Conservation (phyloP, 2,329 filamentous ascomycete genomes). For the Neoscytalidium dimidiatum region DNA sequence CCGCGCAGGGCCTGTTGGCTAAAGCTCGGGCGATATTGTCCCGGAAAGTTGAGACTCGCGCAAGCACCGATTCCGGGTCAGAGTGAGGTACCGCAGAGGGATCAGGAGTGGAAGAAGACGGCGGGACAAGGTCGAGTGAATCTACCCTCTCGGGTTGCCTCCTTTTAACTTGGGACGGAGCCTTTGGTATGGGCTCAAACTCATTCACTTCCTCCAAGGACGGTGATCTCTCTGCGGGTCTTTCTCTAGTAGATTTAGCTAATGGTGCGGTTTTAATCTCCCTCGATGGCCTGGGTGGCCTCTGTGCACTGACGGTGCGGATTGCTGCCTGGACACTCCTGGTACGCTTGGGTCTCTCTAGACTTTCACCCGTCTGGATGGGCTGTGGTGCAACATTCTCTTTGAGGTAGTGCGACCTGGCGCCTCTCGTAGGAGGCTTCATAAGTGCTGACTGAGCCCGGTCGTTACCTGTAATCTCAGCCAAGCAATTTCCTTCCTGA, state of each 20-base stretch:
- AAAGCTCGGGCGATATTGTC: conserved; percentile 50
- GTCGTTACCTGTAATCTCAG: conserved; percentile 51
- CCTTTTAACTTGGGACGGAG: background rate
- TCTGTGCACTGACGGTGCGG: conserved; percentile 16
- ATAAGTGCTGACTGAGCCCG: conserved; percentile 22
- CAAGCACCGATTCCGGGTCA: conserved; percentile 48
- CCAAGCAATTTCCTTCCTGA: conserved; percentile 40
- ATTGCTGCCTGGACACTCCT: conserved; percentile 36
- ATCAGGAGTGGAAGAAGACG: background rate
- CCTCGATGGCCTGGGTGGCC: conserved; percentile 13
- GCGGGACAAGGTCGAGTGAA: background rate
- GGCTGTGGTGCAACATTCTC: conserved; percentile 39
- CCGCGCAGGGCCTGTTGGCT: conserved; percentile 36
- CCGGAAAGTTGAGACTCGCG: conserved; percentile 46
- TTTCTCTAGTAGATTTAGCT: conserved; percentile 9
- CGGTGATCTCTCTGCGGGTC: background rate
- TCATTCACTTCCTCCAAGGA: conserved; percentile 1
- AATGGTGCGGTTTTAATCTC: conserved; percentile 1
- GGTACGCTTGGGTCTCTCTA: conserved; percentile 39
- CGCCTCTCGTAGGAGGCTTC: conserved; percentile 27
- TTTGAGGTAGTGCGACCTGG: conserved; percentile 33
- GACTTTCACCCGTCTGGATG: conserved; percentile 30
- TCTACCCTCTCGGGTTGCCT: conserved; percentile 15
- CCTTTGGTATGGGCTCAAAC: background rate
- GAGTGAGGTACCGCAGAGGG: conserved; percentile 34